Evolutionary conservation across 345 rosid species (phyloP), one percentile per base, ranked within the genome.

Genomic region (Gossypium mustelinum): DNA sequence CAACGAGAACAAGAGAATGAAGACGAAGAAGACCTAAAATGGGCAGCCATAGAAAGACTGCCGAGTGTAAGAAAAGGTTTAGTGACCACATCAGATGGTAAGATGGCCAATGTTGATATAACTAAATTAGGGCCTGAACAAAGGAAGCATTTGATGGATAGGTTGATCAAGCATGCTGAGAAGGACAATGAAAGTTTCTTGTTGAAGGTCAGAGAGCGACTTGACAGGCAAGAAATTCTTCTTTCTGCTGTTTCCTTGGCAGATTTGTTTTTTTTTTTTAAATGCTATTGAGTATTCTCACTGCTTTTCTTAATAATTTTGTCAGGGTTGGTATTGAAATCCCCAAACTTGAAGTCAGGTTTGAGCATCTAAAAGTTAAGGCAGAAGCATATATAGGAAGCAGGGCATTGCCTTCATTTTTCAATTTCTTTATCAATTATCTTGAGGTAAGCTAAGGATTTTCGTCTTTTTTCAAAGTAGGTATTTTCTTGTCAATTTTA

Each of bases 291-390:
- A 34, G 1, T 45, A 9, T 44, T 39, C 2, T 66, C n/a, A 20
- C 29, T 66, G 16, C 41, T 34, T 18, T 45, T 20, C 7, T 48
- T 24, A 29, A 45, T 18, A 71, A 12, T 24, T 73, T 73, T 67
- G 9, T 22, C 82, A 87, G 84, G 54, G 88, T 85, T 63, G 74
- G 82, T 41, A 25, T 87, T 59, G 67, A 79, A 25, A 59, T 82
- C 5, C 88, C 90, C 50, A 77, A 86, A 4, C 61, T 85, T 24
- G 87, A 85, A 80, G 88, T 85, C 10, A 51, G 88, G 65, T 87
- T 78, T 62, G 84, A 85, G 76, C 27, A 82, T 77, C 18, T 83
- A 18, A 75, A 79, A 43, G 79, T 85, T 47, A 80, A 76, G 1
- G 79, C 77, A 7, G 81, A 81, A 79, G 79, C 80, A 14, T 77